Evolutionary conservation across 768 basidiomycete species (phyloP), one percentile per base, ranked within the genome.

Genomic region (Cystofilobasidium capitatum): DNA sequence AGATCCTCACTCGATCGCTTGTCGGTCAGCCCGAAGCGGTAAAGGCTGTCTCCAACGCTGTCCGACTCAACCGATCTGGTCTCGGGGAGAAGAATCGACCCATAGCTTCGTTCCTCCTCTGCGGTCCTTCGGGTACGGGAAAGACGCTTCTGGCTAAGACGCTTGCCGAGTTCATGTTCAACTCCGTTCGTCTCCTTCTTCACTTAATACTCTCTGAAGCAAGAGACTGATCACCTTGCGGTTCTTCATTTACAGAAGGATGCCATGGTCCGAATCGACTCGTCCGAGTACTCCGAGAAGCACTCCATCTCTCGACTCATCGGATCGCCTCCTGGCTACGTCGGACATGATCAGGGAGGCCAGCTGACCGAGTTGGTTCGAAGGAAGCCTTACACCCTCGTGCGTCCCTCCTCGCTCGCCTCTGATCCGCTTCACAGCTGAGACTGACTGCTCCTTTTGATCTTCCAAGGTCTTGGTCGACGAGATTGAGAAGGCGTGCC

Each of bases 401-500:
- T 44, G 37, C 6, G 59, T 60, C 31, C 10, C 7, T n/a, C 20
- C 22, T 31, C 36, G 5, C 31, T 33, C 22, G 20, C 7, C 31
- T 58, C n/a, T n/a, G 9, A 12, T 59, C 13, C 35, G 58, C 12
- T 36, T 20, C 29, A 20, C 17, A 20, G 20, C 26, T 20, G 51
- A 54, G 10, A 29, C 12, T 59, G 17, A 33, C 17, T 14, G 26
- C 24, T 37, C 73, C 73, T 70, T 9, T 71, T 78, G 44, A 74
- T 79, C 69, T 71, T 79, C 24, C n/a, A n/a, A n/a, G n/a, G n/a
- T n/a, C n/a, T n/a, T n/a, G n/a, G 72, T 79, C 69, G 78, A 76
- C 69, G 74, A 78, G 69, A 74, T 80, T 69, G 79, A 80, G 69
- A 79, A 81, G 72, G 80, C 79, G 3, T 71, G 75, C 6, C 61